phyloP scores from a whole-genome alignment of 768 basidiomycete species.

The Mycena metata region DNA sequence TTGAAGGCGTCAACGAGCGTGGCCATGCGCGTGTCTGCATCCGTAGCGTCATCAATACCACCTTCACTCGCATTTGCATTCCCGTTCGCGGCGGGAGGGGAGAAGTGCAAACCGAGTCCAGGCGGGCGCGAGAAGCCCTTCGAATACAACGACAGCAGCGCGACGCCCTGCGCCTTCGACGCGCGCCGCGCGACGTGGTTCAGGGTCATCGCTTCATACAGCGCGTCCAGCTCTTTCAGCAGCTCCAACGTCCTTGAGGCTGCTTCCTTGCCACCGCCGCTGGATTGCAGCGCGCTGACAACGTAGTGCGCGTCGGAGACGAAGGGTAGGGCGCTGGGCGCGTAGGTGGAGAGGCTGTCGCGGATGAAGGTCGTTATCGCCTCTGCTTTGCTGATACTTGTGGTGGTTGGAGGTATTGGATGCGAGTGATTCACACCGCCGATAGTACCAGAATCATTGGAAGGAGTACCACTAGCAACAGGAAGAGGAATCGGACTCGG shows the following conservation, averaged over 20 bases:
- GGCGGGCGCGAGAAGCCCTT: constrained; percentile 81
- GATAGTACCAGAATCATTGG: no score
- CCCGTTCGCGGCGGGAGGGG: constrained; percentile 34
- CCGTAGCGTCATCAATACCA: constrained; percentile 22
- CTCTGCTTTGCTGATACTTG: constrained; percentile 36
- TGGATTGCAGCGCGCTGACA: constrained; percentile 45
- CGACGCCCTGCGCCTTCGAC: constrained; percentile 92
- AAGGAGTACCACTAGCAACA: constrained; percentile 31
- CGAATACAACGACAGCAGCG: constrained; percentile 89
- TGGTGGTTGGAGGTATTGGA: no score
- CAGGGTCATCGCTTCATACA: constrained; percentile 88
- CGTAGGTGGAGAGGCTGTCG: constrained; percentile 84
- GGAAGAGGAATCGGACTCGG: constrained; percentile 29
- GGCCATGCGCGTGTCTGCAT: constrained; percentile 45
- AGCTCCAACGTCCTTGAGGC: constrained; percentile 1
- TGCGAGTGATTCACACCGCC: no score
- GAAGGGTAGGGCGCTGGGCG: constrained; percentile 82
- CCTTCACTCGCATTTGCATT: background rate
- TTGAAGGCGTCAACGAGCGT: constrained; percentile 78
- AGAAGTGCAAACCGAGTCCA: constrained; percentile 39
- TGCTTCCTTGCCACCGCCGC: background rate
- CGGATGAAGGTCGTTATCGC: constrained; percentile 72
- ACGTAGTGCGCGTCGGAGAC: constrained; percentile 77
- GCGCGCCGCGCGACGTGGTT: constrained; percentile 92
- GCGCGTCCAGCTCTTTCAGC: constrained; percentile 66